Evolutionary conservation across 441 rosid genomes (phyloP), one percentile per base, ranked within the genome.

Genomic region (Aquilaria agallochum): DNA sequence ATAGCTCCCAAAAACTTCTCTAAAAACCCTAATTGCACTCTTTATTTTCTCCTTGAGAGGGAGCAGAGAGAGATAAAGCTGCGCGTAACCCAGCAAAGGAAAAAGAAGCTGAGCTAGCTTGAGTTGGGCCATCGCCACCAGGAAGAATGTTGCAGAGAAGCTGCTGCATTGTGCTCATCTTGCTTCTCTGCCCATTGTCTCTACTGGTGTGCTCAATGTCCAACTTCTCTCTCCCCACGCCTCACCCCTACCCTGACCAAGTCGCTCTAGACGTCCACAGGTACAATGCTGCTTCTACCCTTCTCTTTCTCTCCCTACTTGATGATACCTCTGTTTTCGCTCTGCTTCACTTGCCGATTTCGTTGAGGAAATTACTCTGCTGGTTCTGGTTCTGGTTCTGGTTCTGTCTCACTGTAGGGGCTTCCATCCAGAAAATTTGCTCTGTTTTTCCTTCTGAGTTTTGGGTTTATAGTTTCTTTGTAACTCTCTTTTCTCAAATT

Each of bases 221-320:
- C 60, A 90, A 88, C 79, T 65, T 64, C 55, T 79, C 85, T 6
- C 66, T 82, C 55, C 84, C 85, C 7, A 44, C 60, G 56, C 88
- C 91, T 27, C 94, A 88, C 58, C 88, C 92, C 2, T 69, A 83
- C 66, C 98, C 97, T 5, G 96, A 88, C 50, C 67, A 69, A 50
- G 95, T 92, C 58, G 98, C 68, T 71, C 83, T 67, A 62, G 92
- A 88, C 53, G 86, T 92, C 74, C 93, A 82, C 61, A 82, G 98
- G 98, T 80, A 76, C 50, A 65, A 50, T 54, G 64, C 44, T 7
- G 33, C 15, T 46, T 40, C 42, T 51, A 31, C 14, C 9, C 11
- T 14, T 9, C 9, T 60, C 14, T 53, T 9, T 9, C 40, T 53
- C 36, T 60, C 50, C 63, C 36, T 4, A 62, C 42, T 4, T 20